phyloP scores from a whole-genome alignment of 164 flowering plant genomes.

The Stephania japonica region DNA sequence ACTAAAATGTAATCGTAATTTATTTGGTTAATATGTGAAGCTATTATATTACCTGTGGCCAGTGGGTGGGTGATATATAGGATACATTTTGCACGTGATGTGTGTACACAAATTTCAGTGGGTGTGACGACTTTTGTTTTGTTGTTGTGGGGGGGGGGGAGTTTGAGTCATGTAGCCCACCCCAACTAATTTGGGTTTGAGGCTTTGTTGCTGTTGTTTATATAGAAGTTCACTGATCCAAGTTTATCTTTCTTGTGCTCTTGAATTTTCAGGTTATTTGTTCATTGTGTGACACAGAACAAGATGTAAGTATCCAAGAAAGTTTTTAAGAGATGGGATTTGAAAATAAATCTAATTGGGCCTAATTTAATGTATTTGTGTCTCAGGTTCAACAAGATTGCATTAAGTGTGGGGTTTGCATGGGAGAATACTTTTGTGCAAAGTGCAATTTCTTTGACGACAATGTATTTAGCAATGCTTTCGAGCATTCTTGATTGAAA shows the following conservation, averaged over 20 bases:
- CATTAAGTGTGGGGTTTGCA: constrained; percentile 69
- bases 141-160: no score
- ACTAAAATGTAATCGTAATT: no score
- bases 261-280: constrained; percentile 67
- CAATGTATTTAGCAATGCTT: constrained; percentile 41
- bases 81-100: no score
- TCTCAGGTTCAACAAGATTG: constrained; percentile 73
- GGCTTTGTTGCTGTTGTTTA: no score
- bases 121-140: no score
- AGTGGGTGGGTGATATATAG: no score
- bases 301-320: constrained; percentile 52
- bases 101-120: no score
- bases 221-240: constrained; percentile 1
- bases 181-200: no score
- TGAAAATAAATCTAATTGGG: not conserved
- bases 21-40: no score
- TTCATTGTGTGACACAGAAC: constrained; percentile 77
- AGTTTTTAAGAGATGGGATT: not conserved
- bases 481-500: not conserved
- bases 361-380: constrained; percentile 5
- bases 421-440: constrained; percentile 78
- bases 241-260: not conserved
- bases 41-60: no score
- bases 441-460: constrained; percentile 89
- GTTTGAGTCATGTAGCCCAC: no score